phyloP scores from a whole-genome alignment of 192 early-diverging fungal genomes.

The Backusella circina region DNA sequence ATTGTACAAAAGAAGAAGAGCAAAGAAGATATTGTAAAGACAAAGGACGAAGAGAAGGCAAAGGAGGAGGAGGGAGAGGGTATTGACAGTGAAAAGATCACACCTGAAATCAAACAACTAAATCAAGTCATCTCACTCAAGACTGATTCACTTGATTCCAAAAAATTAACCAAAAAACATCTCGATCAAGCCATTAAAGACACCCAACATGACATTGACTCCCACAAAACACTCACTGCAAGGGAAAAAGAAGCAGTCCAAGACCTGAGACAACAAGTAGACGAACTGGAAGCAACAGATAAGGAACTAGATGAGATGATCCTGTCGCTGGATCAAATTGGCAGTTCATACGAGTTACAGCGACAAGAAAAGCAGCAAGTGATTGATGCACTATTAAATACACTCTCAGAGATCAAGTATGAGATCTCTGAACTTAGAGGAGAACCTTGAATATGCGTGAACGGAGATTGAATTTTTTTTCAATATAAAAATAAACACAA shows the following conservation, averaged over 20 bases:
- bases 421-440: background rate
- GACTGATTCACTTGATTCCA: background rate
- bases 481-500: background rate
- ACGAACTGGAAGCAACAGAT: background rate
- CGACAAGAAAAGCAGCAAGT: background rate
- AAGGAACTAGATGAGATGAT: background rate
- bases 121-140: background rate
- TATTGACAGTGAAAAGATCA: background rate
- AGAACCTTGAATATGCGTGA: background rate
- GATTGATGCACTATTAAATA: constrained; percentile 1
- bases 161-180: background rate
- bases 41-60: background rate
- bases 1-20: background rate
- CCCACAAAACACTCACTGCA: background rate
- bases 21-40: background rate
- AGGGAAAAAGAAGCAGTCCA: background rate
- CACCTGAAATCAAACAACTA: background rate
- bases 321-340: background rate
- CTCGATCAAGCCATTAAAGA: background rate
- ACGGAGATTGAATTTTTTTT: background rate
- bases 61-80: background rate
- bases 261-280: background rate
- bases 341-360: background rate
- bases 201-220: background rate
- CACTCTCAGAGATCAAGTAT: background rate